Evolutionary conservation across 257 asterid genomes (phyloP).

Genomic region (Voacanga thouarsii): DNA sequence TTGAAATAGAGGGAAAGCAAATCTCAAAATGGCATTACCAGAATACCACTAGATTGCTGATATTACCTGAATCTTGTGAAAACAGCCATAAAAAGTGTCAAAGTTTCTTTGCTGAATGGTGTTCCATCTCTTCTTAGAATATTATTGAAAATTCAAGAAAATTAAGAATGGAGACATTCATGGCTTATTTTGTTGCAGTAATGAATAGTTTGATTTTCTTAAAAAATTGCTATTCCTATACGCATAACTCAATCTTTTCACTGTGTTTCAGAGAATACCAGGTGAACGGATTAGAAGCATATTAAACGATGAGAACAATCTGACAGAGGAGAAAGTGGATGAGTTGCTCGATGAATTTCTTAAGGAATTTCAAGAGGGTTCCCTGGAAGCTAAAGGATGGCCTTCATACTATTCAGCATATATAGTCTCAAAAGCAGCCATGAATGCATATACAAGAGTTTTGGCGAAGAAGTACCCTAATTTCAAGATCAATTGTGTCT

Average conservation of each 20-base stretch:
- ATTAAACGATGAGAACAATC: constrained; percentile 38
- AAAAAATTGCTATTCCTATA: neutral
- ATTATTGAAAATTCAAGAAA: no score
- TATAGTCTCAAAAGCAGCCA: constrained; percentile 47
- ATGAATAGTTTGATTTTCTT: no score
- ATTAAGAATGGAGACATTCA: no score
- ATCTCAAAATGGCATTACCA: no score
- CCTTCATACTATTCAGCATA: constrained; percentile 31
- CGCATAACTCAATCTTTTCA: neutral
- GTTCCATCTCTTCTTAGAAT: no score
- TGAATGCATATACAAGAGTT: constrained; percentile 56
- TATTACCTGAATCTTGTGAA: no score
- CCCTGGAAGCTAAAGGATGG: constrained; percentile 47
- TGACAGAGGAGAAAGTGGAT: constrained; percentile 45
- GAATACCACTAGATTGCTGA: no score
- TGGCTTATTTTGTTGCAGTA: no score
- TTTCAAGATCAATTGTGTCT: constrained; percentile 40
- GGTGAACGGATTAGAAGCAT: constrained; percentile 44
- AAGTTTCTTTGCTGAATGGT: no score
- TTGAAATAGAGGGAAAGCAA: no score
- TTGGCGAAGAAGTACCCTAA: constrained; percentile 38
- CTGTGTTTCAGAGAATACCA: constrained; percentile 33
- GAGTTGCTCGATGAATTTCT: constrained; percentile 42
- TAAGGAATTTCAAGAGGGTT: constrained; percentile 43
- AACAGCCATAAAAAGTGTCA: no score